These are phyloP conservation scores for Lobulomyces angularis DNA, from an alignment of 192 early-diverging fungal species.

Conservation along the genomic window DNA sequence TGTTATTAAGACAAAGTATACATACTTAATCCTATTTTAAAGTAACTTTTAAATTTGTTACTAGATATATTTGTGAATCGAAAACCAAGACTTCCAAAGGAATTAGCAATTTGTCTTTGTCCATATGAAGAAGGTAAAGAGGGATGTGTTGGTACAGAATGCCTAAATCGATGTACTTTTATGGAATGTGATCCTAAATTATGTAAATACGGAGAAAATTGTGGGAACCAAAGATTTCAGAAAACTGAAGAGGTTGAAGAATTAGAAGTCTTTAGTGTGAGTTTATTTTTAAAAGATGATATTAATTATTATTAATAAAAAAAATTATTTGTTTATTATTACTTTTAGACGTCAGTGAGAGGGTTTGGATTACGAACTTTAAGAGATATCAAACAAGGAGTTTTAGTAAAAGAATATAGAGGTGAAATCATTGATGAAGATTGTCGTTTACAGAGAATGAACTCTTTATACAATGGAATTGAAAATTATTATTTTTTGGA, in stretches of 20 bases:
- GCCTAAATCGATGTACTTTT: conserved; percentile 59
- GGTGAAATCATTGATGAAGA: conserved; percentile 66
- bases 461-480: conserved; percentile 45
- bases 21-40: too few species aligned
- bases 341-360: conserved; percentile 38
- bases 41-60: too few species aligned
- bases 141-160: conserved; percentile 58
- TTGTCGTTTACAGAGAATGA: conserved; percentile 59
- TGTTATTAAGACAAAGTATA: too few species aligned
- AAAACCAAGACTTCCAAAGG: conserved; percentile 37
- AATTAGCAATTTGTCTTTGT: conserved; percentile 49
- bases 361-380: conserved; percentile 60
- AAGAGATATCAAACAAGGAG: conserved; percentile 35
- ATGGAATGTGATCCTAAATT: conserved; percentile 57
- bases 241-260: conserved; percentile 28
- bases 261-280: conserved; percentile 55
- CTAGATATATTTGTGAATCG: conserved; percentile 69
- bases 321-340: not conserved
- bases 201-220: conserved; percentile 56
- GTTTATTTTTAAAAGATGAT: not conserved
- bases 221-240: conserved; percentile 69
- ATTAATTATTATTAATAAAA: not conserved
- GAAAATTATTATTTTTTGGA: conserved; percentile 71
- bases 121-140: conserved; percentile 34
- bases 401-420: conserved; percentile 65